Evolutionary conservation across 2,329 filamentous ascomycete genomes (phyloP).

Genomic region (Chaetomium globosum): DNA sequence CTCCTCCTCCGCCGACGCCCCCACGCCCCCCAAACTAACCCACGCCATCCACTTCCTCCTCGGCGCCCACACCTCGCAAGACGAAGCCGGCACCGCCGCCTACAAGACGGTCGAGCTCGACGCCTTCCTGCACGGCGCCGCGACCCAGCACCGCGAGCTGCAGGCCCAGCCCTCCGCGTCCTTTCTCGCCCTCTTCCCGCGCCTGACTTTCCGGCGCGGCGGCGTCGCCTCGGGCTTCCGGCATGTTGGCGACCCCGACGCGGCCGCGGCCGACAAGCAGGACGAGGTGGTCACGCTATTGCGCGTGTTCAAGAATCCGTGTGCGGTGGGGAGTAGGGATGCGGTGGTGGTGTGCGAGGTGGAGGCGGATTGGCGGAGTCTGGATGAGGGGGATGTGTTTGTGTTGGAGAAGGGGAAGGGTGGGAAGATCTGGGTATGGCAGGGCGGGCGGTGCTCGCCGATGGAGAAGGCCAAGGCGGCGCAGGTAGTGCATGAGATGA

Average conservation of each 20-base stretch:
- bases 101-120: slow-evolving; percentile 24
- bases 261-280: neutral
- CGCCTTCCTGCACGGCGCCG: slow-evolving; percentile 16
- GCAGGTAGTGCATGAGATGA: slow-evolving; percentile 18
- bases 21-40: neutral
- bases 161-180: neutral
- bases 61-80: slow-evolving; percentile 14
- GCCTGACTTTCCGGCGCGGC: slow-evolving; percentile 12
- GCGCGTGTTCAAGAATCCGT: slow-evolving; percentile 11
- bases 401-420: slow-evolving; percentile 2
- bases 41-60: slow-evolving; percentile 21
- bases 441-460: slow-evolving; percentile 15
- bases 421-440: slow-evolving; percentile 20
- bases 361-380: slow-evolving; percentile 4
- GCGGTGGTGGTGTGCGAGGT: slow-evolving; percentile 15
- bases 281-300: neutral
- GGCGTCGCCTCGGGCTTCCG: slow-evolving; percentile 17
- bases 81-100: slow-evolving; percentile 19
- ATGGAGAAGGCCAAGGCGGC: slow-evolving; percentile 20
- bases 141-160: slow-evolving; percentile 16
- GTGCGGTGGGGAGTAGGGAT: neutral
- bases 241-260: neutral
- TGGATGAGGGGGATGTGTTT: slow-evolving; percentile 19
- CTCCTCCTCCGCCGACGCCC: neutral
- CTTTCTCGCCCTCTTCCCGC: slow-evolving; percentile 16